phyloP scores from a whole-genome alignment of 257 asterid genomes.

The Penstemon davidsonii region DNA sequence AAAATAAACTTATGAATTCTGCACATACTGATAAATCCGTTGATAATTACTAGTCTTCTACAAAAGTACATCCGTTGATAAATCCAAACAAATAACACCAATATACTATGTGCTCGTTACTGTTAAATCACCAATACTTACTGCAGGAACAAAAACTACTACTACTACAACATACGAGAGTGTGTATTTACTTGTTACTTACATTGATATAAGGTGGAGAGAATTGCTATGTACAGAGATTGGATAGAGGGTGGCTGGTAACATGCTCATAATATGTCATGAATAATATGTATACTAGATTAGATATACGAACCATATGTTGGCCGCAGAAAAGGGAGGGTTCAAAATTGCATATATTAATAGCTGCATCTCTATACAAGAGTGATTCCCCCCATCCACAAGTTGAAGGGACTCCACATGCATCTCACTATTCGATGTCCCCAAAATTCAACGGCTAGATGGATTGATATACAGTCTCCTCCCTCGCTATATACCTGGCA shows the following conservation, averaged over 20 bases:
- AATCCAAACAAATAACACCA: too few relatives aligned
- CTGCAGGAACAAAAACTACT: conserved; percentile 14
- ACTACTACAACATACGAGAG: conserved; percentile 17
- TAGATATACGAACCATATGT: conserved; percentile 31
- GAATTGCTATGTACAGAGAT: conserved; percentile 32
- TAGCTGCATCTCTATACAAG: conserved; percentile 34
- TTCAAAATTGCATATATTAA: conserved; percentile 50
- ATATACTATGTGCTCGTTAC: too few relatives aligned
- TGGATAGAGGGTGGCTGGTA: conserved; percentile 21
- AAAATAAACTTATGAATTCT: too few relatives aligned
- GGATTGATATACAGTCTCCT: conserved; percentile 15
- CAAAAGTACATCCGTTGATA: too few relatives aligned
- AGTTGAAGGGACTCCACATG: conserved; percentile 34
- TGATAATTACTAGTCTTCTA: too few relatives aligned
- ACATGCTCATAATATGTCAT: conserved; percentile 29
- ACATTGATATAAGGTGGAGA: conserved; percentile 20
- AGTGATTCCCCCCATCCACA: conserved; percentile 33
- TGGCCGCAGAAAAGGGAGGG: conserved; percentile 41
- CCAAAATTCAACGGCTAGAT: conserved; percentile 38
- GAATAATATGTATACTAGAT: conserved; percentile 36
- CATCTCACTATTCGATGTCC: conserved; percentile 39
- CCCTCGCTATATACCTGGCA: conserved; percentile 23
- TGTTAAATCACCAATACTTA: not conserved
- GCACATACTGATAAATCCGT: too few relatives aligned
- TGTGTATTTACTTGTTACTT: conserved; percentile 18